Conservation (phyloP, 2,329 filamentous ascomycete species). For the Fusarium caatingaense region DNA sequence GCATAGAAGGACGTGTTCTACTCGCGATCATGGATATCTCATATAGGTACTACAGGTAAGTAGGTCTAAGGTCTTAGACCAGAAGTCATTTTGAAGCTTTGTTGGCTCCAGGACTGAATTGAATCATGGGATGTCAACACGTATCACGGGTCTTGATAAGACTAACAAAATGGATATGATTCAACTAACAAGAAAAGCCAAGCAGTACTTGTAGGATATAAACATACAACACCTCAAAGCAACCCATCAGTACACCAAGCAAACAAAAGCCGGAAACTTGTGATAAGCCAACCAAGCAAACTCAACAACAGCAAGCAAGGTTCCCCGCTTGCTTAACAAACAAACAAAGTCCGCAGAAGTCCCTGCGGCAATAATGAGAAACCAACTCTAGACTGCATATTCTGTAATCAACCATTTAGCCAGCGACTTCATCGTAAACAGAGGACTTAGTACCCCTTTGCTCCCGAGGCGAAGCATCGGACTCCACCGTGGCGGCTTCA, state of each 20-base stretch:
- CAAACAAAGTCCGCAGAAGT: neutral
- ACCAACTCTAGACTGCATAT: neutral
- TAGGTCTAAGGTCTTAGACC: neutral
- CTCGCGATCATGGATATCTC: neutral
- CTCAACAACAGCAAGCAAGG: slow-evolving; percentile 8
- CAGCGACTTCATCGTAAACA: slow-evolving; percentile 33
- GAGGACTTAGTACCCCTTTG: slow-evolving; percentile 28
- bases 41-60: neutral
- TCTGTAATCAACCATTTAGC: slow-evolving; percentile 10
- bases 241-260: slow-evolving; percentile 12
- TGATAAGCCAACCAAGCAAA: neutral
- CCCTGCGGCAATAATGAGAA: neutral
- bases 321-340: slow-evolving; percentile 1
- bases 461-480: slow-evolving; percentile 12
- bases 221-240: slow-evolving; percentile 13
- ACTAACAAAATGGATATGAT: slow-evolving; percentile 14
- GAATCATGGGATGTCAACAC: neutral
- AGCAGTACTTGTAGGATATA: slow-evolving; percentile 29
- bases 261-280: slow-evolving; percentile 9
- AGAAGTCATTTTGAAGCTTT: neutral
- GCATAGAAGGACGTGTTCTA: neutral
- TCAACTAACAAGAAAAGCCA: slow-evolving; percentile 21
- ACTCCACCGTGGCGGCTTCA: slow-evolving; percentile 23
- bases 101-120: neutral
- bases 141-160: neutral